Conservation (phyloP, 495 filamentous ascomycete genomes). For the Oidiodendron maius region DNA sequence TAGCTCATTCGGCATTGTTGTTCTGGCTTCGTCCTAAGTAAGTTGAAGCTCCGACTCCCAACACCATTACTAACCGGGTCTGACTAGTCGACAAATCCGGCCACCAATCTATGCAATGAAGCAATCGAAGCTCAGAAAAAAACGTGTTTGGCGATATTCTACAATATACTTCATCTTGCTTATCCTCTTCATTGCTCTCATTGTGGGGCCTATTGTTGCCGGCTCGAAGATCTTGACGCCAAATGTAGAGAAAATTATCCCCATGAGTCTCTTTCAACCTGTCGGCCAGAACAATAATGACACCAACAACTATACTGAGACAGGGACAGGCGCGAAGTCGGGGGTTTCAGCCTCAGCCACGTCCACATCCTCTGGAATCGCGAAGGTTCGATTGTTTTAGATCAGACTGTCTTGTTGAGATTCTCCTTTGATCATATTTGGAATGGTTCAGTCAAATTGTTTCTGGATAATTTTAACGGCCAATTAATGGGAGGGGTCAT, state of each 20-base stretch:
- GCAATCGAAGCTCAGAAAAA: constrained; percentile 93
- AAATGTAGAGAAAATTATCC: constrained; percentile 20
- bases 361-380: neutral
- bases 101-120: constrained; percentile 99
- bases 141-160: constrained; percentile 89
- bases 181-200: constrained; percentile 73
- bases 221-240: constrained; percentile 21
- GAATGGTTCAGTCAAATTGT: too few relatives aligned
- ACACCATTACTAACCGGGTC: constrained; percentile 24
- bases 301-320: constrained; percentile 35
- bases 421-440: too few relatives aligned
- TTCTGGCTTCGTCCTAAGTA: constrained; percentile 99
- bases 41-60: constrained; percentile 10
- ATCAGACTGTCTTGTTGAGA: too few relatives aligned
- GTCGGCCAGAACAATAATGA: constrained; percentile 68
- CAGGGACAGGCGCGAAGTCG: constrained; percentile 11
- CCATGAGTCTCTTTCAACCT: constrained; percentile 66
- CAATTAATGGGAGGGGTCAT: too few relatives aligned
- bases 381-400: constrained; percentile 20
- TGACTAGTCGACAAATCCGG: constrained; percentile 83
- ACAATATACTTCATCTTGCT: constrained; percentile 90
- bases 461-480: too few relatives aligned
- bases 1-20: constrained; percentile 93
- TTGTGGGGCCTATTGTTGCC: constrained; percentile 72
- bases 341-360: neutral